Base-by-base conservation (phyloP, 805 yeast genomes). In the Candida berthetii region DNA sequence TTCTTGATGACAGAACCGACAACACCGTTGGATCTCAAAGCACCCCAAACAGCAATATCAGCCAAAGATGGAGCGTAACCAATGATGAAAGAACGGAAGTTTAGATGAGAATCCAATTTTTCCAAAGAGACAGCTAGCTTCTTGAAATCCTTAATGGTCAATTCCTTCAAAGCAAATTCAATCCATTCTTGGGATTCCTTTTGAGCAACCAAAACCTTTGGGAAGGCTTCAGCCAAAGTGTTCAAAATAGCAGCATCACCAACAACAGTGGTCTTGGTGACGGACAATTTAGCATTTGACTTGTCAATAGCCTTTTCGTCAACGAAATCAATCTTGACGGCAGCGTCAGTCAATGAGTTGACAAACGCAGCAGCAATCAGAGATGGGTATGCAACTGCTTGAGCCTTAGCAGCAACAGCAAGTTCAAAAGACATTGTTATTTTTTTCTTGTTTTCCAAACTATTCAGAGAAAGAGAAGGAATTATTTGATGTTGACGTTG, bases 1-100 rank as follows among this genome's bases (percentile, higher is more conserved):
- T 79, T 85, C 70, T 88, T 90, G 64, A 89, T 76, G 48, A 87
- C 83, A 15, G 96, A 85, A 19, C 93, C 96, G 72, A 90, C 86
- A 61, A 91, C 82, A 41, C 95, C 88, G 62, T 93, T 91, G 48
- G 96, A 86, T 68, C 97, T 80, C 52, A 91, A 71, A 38, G 84
- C 86, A 64, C 97, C 97, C 97, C 97, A 91, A 17, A 85, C 72
- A 14, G 91, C 85, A 46, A 88, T 71, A 65, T 91, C 99, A 40
- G 95, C 93, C 35, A 80, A 62, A 13, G 95, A 69, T 47, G 74
- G 67, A n/a, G 68, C 50, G 64, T 80, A 73, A 32, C 93, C 96
- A 42, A 76, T 64, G 41, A 88, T 61, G 60, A 77, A 90, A 7
- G 96, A 77, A 59, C 96, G 78, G 72, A 85, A 78, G 73, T 87